Evolutionary conservation across 495 filamentous ascomycete species (phyloP), one percentile per base, ranked within the genome.

Genomic region (Trichodelitschia bisporula): DNA sequence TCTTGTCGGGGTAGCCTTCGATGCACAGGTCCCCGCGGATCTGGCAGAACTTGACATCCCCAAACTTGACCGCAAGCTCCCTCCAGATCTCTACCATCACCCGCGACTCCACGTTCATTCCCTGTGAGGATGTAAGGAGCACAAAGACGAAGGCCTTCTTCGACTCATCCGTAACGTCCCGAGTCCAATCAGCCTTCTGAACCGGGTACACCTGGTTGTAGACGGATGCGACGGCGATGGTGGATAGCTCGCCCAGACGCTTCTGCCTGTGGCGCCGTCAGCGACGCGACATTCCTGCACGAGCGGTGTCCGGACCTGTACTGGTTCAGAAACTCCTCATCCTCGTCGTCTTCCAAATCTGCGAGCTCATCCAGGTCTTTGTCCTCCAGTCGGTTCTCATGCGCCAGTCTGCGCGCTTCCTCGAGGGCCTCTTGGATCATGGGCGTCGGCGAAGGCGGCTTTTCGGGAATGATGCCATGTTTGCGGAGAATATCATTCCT

Each of bases 401-500:
- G 64, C 23, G 78, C 80, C 28, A 78, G 59, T 38, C 63, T 59
- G 30, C 75, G 65, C 4, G 74, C 86, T 52, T 84, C 74, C 24
- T 68, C 47, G 26, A 95, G 61, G n/a, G 86, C 86, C 59, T 93
- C 89, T 54, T 95, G 76, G 42, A 99, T 90, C 38, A 86, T 62
- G 10, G 82, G 78, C 13, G 86, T 90, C 1, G 84, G 83, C 25
- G 82, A 89, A 11, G 84, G 77, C 1, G 84, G 80, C 49, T 90
- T 93, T 45, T 93, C 83, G 9, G 86, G 86, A 33, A 99, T 95
- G 31, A 99, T 57, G 24, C 77, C 77, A 54, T 95, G 80, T 49
- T 90, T 82, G 33, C 86, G 78, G 29, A 99, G 77, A 44, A 99
- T 99, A 37, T 99, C 86, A 45, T 99, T 99, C 84, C 83, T 93